Percentiles rank a stretch among this genome's conserved stretches.
Evolutionary conservation across 768 basidiomycete species (phyloP).

Genomic region (Erythrobasidium yunnanense): DNA sequence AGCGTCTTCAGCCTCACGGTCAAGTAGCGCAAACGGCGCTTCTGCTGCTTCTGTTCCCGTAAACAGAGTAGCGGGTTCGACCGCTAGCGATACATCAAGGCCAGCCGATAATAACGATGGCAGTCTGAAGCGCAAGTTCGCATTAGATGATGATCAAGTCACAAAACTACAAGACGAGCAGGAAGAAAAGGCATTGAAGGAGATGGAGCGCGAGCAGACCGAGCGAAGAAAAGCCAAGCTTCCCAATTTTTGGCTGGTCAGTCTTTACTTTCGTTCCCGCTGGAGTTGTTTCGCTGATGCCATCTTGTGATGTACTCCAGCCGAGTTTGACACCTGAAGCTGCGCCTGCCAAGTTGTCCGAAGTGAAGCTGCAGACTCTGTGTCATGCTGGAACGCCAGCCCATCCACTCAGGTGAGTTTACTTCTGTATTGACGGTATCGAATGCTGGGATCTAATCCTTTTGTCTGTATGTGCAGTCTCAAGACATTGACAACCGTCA

Average conservation of each 20-base stretch:
- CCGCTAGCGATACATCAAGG: neutral
- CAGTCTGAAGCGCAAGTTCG: slow-evolving; percentile 68
- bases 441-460: slow-evolving; percentile 5
- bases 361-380: slow-evolving; percentile 70
- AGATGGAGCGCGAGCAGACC: slow-evolving; percentile 59
- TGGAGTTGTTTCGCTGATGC: slow-evolving; percentile 15
- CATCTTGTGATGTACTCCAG: neutral
- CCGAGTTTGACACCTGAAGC: slow-evolving; percentile 76
- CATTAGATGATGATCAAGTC: slow-evolving; percentile 62
- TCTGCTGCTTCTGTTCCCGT: neutral
- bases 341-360: slow-evolving; percentile 58
- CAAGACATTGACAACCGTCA: slow-evolving; percentile 70
- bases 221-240: slow-evolving; percentile 76
- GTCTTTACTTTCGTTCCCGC: slow-evolving; percentile 13
- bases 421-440: neutral
- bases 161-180: slow-evolving; percentile 65
- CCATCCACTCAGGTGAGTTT: slow-evolving; percentile 60
- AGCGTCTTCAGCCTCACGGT: slow-evolving; percentile 46
- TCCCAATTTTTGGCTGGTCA: slow-evolving; percentile 82
- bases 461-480: slow-evolving; percentile 48
- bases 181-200: slow-evolving; percentile 70
- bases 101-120: slow-evolving; percentile 30
- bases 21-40: neutral
- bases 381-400: slow-evolving; percentile 70
- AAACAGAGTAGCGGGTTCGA: no score